Evolutionary conservation across 148 eudicot species (phyloP), one percentile per base, ranked within the genome.

Genomic region (Cornus kousa): DNA sequence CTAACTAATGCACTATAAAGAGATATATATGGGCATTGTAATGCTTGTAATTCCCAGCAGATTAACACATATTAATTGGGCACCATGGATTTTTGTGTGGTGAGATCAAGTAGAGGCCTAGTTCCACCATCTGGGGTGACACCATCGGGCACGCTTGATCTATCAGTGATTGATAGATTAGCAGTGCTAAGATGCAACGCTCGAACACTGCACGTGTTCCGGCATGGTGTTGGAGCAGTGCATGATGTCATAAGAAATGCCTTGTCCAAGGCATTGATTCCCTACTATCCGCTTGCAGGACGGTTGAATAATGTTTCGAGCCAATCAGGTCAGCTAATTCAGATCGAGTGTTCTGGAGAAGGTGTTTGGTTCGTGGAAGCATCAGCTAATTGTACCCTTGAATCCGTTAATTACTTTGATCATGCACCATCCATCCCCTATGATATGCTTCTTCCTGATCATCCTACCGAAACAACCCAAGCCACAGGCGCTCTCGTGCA

Each of bases 341-440:
- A 76, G 75, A 72, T 81, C 71, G 74, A 48, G 0, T 82, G 87
- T 28, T 67, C 80, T 14, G 80, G 79, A 20, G 84, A 78, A 59
- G 87, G 87, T 19, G 81, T 81, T 72, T 85, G 87, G 87, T 76
- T 85, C 5, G 84, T 85, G 8, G 87, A 85, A 68, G 82, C 87
- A 31, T 74, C 71, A 8, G 84, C 82, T 23, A 75, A 82, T 72
- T 75, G 80, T 31, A 59, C 68, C 9, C 87, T 85, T 68, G 57
- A 68, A 8, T 67, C 74, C 20, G 68, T 81, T 12, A 46, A 73
- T 76, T 81, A 78, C 74, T 81, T 85, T 75, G 77, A 75, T 46
- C 78, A 79, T 72, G 72, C 37, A 32, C 46, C 35, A 33, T 33
- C 77, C 7, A 71, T 79, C 33, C 83, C 80, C 0, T 75, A 14